A percentile compares a stretch with the other conserved stretches of the same genome.
phyloP scores from a whole-genome alignment of 2,329 filamentous ascomycete species.

The Sordariomycetes sp. region DNA sequence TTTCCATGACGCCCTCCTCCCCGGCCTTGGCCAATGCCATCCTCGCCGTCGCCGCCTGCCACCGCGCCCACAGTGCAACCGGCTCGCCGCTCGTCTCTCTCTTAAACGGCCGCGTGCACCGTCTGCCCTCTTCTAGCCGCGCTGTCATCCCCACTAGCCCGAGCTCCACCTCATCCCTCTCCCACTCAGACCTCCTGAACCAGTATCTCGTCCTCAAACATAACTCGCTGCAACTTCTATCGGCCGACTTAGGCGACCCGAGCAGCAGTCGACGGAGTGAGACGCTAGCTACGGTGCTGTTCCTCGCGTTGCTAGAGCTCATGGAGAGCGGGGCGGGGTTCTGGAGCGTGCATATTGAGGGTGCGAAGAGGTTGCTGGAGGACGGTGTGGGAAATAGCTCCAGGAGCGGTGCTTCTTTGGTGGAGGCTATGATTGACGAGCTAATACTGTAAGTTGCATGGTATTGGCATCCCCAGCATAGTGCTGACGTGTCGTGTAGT shows the following conservation, averaged over 20 bases:
- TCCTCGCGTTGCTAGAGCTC: background rate
- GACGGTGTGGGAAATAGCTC: background rate
- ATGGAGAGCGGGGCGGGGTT: background rate
- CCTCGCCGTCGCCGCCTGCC: background rate
- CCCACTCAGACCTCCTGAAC: background rate
- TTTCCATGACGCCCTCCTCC: background rate
- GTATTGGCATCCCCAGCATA: background rate
- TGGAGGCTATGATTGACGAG: background rate
- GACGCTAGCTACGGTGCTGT: background rate
- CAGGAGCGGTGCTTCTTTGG: background rate
- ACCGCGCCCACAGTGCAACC: background rate
- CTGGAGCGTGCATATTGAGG: background rate
- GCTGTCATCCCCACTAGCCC: background rate
- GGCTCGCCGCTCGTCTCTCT: background rate
- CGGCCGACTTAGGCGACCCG: background rate
- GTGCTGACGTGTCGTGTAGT: background rate
- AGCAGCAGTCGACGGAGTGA: too few relatives aligned
- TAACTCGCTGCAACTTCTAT: background rate
- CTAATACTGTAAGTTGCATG: background rate
- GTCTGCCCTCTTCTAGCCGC: background rate
- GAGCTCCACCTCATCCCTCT: too few relatives aligned
- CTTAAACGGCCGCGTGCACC: background rate
- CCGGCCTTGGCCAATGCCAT: background rate
- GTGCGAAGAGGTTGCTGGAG: background rate
- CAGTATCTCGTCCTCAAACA: background rate